These are phyloP conservation scores for Magnusiomyces fungicola DNA, from an alignment of 1,139 yeast genomes.

Conservation along the genomic window DNA sequence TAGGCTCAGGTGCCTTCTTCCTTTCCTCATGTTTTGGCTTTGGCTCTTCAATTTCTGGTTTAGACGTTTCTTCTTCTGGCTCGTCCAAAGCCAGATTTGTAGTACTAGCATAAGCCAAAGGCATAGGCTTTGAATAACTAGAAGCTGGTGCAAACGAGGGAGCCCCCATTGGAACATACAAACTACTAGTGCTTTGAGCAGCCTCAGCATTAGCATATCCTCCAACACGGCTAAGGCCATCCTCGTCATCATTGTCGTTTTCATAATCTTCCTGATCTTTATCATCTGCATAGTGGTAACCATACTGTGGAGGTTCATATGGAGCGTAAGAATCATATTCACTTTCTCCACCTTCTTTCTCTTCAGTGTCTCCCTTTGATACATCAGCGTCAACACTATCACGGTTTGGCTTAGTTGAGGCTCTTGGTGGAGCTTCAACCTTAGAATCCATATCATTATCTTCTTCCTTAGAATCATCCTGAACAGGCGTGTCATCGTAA, in stretches of 20 bases:
- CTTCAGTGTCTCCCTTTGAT: slow-evolving; percentile 3
- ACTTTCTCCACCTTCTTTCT: background rate
- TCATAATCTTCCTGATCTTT: too few relatives aligned
- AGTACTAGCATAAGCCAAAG: slow-evolving; percentile 3
- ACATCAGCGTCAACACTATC: background rate
- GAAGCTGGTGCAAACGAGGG: slow-evolving; percentile 9
- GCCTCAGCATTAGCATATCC: background rate
- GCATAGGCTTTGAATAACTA: slow-evolving; percentile 1
- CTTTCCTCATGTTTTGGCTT: slow-evolving; percentile 19
- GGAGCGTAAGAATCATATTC: slow-evolving; percentile 7
- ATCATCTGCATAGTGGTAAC: slow-evolving; percentile 39
- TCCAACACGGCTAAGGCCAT: background rate
- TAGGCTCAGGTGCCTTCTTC: slow-evolving; percentile 13
- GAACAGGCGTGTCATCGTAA: background rate
- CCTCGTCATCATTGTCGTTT: background rate
- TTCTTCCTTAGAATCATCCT: background rate
- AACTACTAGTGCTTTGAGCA: slow-evolving; percentile 8
- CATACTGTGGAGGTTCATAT: slow-evolving; percentile 26
- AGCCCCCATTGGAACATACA: slow-evolving; percentile 12
- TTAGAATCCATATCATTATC: slow-evolving; percentile 2
- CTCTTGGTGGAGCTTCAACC: background rate
- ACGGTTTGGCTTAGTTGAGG: too few relatives aligned
- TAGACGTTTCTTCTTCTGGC: slow-evolving; percentile 17
- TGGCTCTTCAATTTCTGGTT: slow-evolving; percentile 15
- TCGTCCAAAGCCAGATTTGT: slow-evolving; percentile 11